Evolutionary conservation across 176 grass and related monocot species (phyloP), one percentile per base, ranked within the genome.

Genomic region (Oryza officinalis): DNA sequence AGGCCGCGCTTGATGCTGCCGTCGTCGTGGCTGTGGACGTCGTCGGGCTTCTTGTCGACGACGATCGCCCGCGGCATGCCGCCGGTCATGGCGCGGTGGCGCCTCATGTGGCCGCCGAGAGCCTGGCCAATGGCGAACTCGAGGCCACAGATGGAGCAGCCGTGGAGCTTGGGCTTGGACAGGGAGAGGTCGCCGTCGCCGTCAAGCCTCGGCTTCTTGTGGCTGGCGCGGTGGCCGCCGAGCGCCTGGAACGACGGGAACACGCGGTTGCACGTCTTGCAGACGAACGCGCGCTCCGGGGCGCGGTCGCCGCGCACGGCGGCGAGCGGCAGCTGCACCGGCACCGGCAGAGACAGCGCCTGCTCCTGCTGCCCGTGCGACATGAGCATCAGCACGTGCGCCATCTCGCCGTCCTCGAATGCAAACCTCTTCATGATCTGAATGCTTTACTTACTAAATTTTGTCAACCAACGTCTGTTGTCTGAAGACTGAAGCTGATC

Each of bases 201-300:
- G 8, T 84, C 69, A 10, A 95, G 49, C 83, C 83, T 81, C 7
- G 87, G 93, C 76, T 96, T 99, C 84, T 99, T 99, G 89, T 99
- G 96, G 87, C 96, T 95, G 31, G 95, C 92, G 14, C 95, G 88
- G 92, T 97, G 95, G 13, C 95, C 95, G 1, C 95, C 95, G 26
- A 97, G 88, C 25, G 95, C 95, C 71, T 97, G 95, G 78, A 97
- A 97, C 0, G 95, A 97, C n/a, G 88, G 71, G 88, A 97, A 97
- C 84, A 52, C 69, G 38, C 91, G 93, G 85, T 85, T 90, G 89
- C 96, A 98, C 14, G 96, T 96, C 92, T 95, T 98, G 87, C 96
- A 98, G 32, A 95, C 89, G 83, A 98, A 98, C 38, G 85, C 65
- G 8, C 85, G 69, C 30, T 72, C 89, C 22, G 71, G 76, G 0